Conservation (phyloP, 2,329 filamentous ascomycete species). For the Ampelomyces quisqualis region DNA sequence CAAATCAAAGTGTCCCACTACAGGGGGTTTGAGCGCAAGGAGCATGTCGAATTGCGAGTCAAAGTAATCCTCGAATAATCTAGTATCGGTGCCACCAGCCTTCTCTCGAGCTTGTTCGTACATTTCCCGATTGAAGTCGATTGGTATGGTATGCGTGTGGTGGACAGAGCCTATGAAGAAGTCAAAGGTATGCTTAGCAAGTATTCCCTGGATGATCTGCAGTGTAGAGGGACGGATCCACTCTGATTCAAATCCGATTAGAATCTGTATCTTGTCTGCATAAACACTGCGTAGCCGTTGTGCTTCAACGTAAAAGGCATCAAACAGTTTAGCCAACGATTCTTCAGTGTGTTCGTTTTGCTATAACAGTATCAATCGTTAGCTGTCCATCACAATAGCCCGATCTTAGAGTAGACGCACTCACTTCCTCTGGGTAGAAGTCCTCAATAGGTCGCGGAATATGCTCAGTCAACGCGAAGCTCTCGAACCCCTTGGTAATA, state of each 20-base stretch:
- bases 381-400: slow-evolving; percentile 5
- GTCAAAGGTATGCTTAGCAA: slow-evolving; percentile 67
- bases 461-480: slow-evolving; percentile 89
- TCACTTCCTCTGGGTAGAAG: slow-evolving; percentile 87
- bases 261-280: slow-evolving; percentile 67
- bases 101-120: slow-evolving; percentile 64
- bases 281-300: slow-evolving; percentile 70
- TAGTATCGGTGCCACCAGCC: slow-evolving; percentile 59
- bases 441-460: slow-evolving; percentile 81
- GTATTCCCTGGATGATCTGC: slow-evolving; percentile 59
- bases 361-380: slow-evolving; percentile 12
- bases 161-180: slow-evolving; percentile 93
- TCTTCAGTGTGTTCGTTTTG: slow-evolving; percentile 31
- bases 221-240: slow-evolving; percentile 76
- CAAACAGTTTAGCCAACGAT: slow-evolving; percentile 54
- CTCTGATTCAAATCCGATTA: slow-evolving; percentile 90
- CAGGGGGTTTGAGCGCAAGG: slow-evolving; percentile 64
- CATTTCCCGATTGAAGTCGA: slow-evolving; percentile 74
- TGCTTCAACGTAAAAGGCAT: slow-evolving; percentile 75
- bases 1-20: slow-evolving; percentile 94
- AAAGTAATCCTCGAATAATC: slow-evolving; percentile 81
- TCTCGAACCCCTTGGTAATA: slow-evolving; percentile 74
- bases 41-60: slow-evolving; percentile 86
- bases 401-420: slow-evolving; percentile 4
- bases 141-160: slow-evolving; percentile 81